Base-by-base conservation (phyloP, 2,329 filamentous ascomycete genomes). In the Microcyclospora pomicola region DNA sequence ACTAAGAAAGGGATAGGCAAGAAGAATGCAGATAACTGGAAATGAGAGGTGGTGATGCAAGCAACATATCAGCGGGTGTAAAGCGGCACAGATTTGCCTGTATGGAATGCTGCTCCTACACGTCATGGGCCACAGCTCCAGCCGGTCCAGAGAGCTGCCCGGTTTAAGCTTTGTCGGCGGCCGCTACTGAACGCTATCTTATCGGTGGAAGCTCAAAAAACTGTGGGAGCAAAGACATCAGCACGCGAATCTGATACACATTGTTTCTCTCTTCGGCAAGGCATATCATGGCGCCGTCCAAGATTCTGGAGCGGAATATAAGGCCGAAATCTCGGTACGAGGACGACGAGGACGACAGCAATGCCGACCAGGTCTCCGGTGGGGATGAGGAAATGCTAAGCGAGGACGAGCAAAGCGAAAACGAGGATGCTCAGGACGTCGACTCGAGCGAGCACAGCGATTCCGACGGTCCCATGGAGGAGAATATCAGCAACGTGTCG, bases 401-500 rank as follows among this genome's bases (percentile, higher is more conserved):
- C 39, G 42, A 45, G 16, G 41, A 37, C 9, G 39, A 41, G 27
- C 13, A 40, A 40, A 58, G 54, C 19, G 58, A 55, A 2, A 57
- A 58, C 15, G 49, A 45, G 10, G 50, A 53, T 3, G 53, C 50
- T n/a, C 53, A 56, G 2, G 54, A 59, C 7, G 51, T 54, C 5
- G 35, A 55, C 42, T 44, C 43, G 39, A 33, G 15, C 12, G 55
- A 60, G n/a, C 53, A 49, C 28, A 54, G 60, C 11, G 58, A 57
- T 14, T 59, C 65, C 16, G 56, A 60, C 30, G 56, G 59, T 2
- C 59, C 66, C 38, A 59, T 65, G 15, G 54, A 65, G 35, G 56
- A 62, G 11, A 56, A 63, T 27, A 60, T 78, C 41, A 68, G 65
- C 51, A 69, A 66, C 43, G 75, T 95, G 47, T 91, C 86, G 15